Evolutionary conservation across 1,139 yeast species (phyloP).

Genomic region (Pichia sp.): DNA sequence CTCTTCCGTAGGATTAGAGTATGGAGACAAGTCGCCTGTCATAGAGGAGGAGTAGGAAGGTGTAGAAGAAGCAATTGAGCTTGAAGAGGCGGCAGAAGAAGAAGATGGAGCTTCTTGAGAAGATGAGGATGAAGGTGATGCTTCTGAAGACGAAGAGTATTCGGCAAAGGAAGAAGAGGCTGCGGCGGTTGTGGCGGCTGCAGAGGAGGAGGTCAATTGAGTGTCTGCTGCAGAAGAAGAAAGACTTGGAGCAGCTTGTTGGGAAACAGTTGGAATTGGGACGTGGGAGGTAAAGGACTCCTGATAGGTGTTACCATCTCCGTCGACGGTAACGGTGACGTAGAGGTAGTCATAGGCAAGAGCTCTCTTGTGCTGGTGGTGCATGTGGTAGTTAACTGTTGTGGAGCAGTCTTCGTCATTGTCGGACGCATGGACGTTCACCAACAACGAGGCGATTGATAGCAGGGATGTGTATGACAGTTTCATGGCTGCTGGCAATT

Average conservation of each 20-base stretch:
- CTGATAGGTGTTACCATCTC: slow-evolving; percentile 47
- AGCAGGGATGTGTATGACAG: slow-evolving; percentile 28
- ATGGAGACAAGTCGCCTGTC: slow-evolving; percentile 54
- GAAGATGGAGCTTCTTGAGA: slow-evolving; percentile 9
- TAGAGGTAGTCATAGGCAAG: slow-evolving; percentile 79
- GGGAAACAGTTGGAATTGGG: neutral
- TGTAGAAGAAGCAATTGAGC: slow-evolving; percentile 34
- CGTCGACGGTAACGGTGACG: slow-evolving; percentile 71
- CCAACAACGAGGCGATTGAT: slow-evolving; percentile 20
- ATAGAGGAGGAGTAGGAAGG: slow-evolving; percentile 29
- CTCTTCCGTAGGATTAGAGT: slow-evolving; percentile 23
- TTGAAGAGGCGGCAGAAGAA: slow-evolving; percentile 25
- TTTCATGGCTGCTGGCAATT: slow-evolving; percentile 32
- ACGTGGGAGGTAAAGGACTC: slow-evolving; percentile 21
- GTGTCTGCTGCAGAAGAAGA: slow-evolving; percentile 19
- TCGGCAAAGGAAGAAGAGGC: slow-evolving; percentile 7
- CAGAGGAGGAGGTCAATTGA: neutral
- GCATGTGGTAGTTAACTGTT: slow-evolving; percentile 42
- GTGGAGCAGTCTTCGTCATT: slow-evolving; percentile 36
- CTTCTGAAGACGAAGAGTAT: slow-evolving; percentile 18
- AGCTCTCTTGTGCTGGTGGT: slow-evolving; percentile 72
- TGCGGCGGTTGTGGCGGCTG: slow-evolving; percentile 19
- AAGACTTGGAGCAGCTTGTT: slow-evolving; percentile 3
- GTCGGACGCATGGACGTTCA: slow-evolving; percentile 11
- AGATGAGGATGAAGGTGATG: slow-evolving; percentile 16